phyloP scores from a whole-genome alignment of 2,329 filamentous ascomycete species.

The Fusarium xyrophilum region DNA sequence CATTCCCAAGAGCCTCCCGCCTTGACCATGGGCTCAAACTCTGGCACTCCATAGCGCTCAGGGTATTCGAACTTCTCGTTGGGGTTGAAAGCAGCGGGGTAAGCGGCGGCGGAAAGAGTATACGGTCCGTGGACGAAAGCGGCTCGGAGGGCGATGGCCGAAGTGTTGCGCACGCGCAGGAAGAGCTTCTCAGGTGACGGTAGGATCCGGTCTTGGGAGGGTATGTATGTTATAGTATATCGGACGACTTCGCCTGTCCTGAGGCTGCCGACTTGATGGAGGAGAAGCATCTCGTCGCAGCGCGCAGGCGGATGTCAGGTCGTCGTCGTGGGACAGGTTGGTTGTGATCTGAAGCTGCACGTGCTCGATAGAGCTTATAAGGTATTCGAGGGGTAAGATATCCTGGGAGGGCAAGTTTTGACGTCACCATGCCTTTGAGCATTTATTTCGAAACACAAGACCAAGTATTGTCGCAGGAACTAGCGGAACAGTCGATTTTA shows the following conservation, averaged over 20 bases:
- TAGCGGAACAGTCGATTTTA: background rate
- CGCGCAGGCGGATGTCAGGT: constrained; percentile 13
- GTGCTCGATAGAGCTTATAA: constrained; percentile 11
- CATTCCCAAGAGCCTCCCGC: constrained; percentile 88
- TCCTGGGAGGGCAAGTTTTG: constrained; percentile 29
- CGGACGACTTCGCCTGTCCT: constrained; percentile 94
- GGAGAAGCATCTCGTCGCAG: constrained; percentile 73
- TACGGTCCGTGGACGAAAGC: constrained; percentile 98
- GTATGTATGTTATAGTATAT: constrained; percentile 91
- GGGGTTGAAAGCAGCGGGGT: constrained; percentile 82
- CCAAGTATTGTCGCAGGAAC: background rate
- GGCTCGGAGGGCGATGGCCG: constrained; percentile 86
- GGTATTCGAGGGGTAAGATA: background rate
- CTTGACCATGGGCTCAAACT: constrained; percentile 96
- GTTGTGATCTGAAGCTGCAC: background rate
- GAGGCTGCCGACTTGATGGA: constrained; percentile 89
- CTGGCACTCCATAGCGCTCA: constrained; percentile 76
- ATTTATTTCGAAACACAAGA: constrained; percentile 4
- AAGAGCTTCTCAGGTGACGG: constrained; percentile 82
- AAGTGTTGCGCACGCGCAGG: constrained; percentile 91
- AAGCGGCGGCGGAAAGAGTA: constrained; percentile 84
- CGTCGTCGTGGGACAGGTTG: background rate
- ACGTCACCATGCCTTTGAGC: constrained; percentile 39
- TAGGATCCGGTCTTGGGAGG: constrained; percentile 85
- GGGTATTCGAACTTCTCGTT: constrained; percentile 77